Evolutionary conservation across 2,329 filamentous ascomycete species (phyloP).

Genomic region (Chaetomiaceae sp.): DNA sequence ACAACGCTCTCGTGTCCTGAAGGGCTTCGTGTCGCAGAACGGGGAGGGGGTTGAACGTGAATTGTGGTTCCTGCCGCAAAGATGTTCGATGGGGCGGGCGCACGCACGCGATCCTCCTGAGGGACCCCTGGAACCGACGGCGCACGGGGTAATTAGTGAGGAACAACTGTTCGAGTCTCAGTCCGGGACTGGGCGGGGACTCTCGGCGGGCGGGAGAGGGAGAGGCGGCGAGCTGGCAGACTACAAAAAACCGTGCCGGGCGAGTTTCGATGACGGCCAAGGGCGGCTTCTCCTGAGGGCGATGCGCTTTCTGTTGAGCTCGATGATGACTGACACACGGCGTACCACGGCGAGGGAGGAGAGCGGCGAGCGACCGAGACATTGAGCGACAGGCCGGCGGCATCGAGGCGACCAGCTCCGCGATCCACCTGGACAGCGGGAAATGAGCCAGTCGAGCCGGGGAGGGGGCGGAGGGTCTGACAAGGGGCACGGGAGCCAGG

Average conservation of each 20-base stretch:
- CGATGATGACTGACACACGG: too few relatives aligned
- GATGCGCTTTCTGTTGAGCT: too few relatives aligned
- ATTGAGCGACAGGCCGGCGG: conserved; percentile 10
- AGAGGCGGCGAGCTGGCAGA: not conserved
- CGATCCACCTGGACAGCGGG: conserved; percentile 11
- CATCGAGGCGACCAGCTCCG: conserved; percentile 2
- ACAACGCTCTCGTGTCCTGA: conserved; percentile 29
- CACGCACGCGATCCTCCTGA: conserved; percentile 17
- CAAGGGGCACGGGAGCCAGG: conserved; percentile 16
- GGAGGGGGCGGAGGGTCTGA: conserved; percentile 11
- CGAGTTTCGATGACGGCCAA: conserved; percentile 2
- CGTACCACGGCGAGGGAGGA: too few relatives aligned
- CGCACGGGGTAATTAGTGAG: too few relatives aligned
- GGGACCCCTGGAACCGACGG: conserved; percentile 17
- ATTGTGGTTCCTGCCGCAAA: conserved; percentile 6
- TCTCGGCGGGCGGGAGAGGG: not conserved
- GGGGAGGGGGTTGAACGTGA: conserved; percentile 19
- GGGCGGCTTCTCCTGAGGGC: not conserved
- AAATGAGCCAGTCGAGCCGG: conserved; percentile 18
- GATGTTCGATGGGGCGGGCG: conserved; percentile 11
- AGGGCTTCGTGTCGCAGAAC: conserved; percentile 37
- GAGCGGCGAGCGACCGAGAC: conserved; percentile 10
- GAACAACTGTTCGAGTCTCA: too few relatives aligned
- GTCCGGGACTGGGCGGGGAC: conserved; percentile 7
- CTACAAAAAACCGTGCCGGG: conserved; percentile 11